A percentile compares a stretch with the other conserved stretches of the same genome.
These are phyloP conservation scores for Vitis vinifera DNA, from an alignment of 164 flowering plant species.

Conservation along the genomic window DNA sequence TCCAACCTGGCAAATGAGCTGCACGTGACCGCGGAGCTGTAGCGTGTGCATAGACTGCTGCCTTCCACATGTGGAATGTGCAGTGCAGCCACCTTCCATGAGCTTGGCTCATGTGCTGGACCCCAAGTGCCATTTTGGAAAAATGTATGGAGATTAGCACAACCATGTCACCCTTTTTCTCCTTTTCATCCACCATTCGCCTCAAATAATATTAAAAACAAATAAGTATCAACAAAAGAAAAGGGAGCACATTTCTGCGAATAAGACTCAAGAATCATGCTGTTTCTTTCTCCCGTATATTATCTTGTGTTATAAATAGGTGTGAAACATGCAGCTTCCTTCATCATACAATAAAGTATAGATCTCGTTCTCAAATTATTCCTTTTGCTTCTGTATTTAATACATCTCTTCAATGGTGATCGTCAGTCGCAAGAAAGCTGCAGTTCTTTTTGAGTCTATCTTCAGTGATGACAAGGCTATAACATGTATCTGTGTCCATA, in stretches of 20 bases:
- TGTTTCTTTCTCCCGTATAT: too few relatives aligned
- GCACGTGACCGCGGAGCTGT: conserved; percentile 11
- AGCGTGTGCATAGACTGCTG: conserved; percentile 27
- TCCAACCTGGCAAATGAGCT: conserved; percentile 8
- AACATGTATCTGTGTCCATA: too few relatives aligned
- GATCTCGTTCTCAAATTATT: neutral
- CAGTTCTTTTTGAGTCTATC: neutral
- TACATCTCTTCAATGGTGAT: conserved; percentile 7
- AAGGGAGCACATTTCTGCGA: too few relatives aligned
- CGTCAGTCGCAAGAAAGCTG: neutral
- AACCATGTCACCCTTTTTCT: conserved; percentile 6
- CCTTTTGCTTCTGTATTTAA: neutral
- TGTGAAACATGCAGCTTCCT: neutral
- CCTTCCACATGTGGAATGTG: conserved; percentile 23
- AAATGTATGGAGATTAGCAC: conserved; percentile 19
- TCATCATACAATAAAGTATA: neutral
- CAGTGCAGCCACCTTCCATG: conserved; percentile 27
- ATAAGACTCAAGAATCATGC: too few relatives aligned
- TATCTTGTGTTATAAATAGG: too few relatives aligned
- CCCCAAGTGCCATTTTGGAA: conserved; percentile 9
- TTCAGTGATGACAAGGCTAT: neutral
- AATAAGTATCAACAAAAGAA: too few relatives aligned
- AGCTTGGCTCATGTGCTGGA: conserved; percentile 14
- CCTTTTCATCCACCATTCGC: too few relatives aligned
- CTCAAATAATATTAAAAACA: too few relatives aligned